Evolutionary conservation across 352 stramenopile species (phyloP).

Genomic region (Phytophthora fragariaefolia): DNA sequence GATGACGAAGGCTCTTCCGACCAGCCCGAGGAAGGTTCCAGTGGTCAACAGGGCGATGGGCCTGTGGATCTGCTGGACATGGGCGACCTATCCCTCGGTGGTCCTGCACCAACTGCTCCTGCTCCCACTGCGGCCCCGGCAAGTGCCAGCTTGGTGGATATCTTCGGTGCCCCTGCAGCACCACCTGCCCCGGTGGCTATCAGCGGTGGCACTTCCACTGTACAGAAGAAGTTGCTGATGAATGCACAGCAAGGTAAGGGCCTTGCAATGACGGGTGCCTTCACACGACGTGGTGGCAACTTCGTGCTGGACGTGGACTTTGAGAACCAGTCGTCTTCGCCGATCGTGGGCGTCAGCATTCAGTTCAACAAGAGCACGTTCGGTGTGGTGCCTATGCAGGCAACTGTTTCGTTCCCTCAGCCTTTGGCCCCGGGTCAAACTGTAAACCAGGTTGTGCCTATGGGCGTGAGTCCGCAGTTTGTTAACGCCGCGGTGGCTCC

Average conservation of each 20-base stretch:
- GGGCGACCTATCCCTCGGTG: constrained; percentile 80
- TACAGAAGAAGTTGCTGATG: constrained; percentile 78
- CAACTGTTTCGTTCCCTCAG: constrained; percentile 87
- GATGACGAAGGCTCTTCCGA: constrained; percentile 72
- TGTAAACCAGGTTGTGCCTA: constrained; percentile 71
- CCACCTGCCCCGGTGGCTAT: constrained; percentile 42
- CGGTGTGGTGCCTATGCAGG: constrained; percentile 93
- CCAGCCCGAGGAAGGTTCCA: constrained; percentile 54
- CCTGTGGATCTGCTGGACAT: constrained; percentile 87
- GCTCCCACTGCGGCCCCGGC: constrained; percentile 37
- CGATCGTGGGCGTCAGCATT: constrained; percentile 92
- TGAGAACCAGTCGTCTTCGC: constrained; percentile 91
- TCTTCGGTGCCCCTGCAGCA: constrained; percentile 74
- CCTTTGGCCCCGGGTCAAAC: constrained; percentile 76
- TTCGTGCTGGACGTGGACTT: constrained; percentile 83
- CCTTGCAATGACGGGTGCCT: constrained; percentile 88
- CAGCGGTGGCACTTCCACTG: constrained; percentile 16
- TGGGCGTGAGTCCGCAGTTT: constrained; percentile 82
- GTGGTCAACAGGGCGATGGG: constrained; percentile 31
- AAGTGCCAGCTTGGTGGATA: constrained; percentile 71
- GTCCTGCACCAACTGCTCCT: constrained; percentile 47
- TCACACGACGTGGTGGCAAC: constrained; percentile 61
- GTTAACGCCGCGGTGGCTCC: constrained; percentile 78
- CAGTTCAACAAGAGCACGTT: constrained; percentile 99
- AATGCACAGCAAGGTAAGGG: constrained; percentile 88